A percentile compares a stretch with the other conserved stretches of the same genome.
Conservation (phyloP, 2,329 filamentous ascomycete genomes). For the Aspergillus texensis region DNA sequence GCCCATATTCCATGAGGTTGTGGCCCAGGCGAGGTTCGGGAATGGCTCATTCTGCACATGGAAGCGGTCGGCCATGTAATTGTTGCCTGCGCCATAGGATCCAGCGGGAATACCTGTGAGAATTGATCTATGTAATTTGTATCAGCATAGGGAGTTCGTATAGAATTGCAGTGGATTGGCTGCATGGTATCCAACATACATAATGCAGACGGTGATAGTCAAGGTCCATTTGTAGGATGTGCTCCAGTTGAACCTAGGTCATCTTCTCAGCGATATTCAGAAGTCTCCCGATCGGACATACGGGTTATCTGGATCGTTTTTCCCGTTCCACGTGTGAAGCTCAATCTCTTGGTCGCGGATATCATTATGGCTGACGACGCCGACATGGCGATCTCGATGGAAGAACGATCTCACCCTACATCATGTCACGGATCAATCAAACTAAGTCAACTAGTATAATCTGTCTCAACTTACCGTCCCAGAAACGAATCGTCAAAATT, state of each 20-base stretch:
- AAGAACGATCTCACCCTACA: conserved; percentile 28
- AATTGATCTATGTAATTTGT: conserved; percentile 34
- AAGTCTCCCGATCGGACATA: conserved; percentile 10
- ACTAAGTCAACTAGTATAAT: background rate
- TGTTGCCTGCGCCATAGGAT: conserved; percentile 41
- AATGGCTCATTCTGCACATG: conserved; percentile 39
- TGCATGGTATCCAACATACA: conserved; percentile 25
- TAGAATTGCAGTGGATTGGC: background rate
- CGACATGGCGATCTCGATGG: conserved; percentile 27
- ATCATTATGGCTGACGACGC: conserved; percentile 25
- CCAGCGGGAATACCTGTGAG: conserved; percentile 46
- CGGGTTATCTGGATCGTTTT: conserved; percentile 35
- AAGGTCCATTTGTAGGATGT: conserved; percentile 45
- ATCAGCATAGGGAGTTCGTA: background rate
- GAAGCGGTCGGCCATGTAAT: conserved; percentile 33
- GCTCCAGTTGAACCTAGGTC: conserved; percentile 45
- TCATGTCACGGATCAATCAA: background rate
- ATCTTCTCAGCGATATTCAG: background rate
- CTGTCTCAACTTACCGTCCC: conserved; percentile 16
- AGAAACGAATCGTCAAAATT: conserved; percentile 28
- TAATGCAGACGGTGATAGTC: conserved; percentile 47
- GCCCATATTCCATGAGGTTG: conserved; percentile 40
- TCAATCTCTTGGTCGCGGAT: conserved; percentile 29
- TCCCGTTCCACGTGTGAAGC: conserved; percentile 33
- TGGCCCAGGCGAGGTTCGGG: conserved; percentile 38